These are phyloP conservation scores for Daedalea quercina DNA, from an alignment of 768 basidiomycete species.

Conservation along the genomic window DNA sequence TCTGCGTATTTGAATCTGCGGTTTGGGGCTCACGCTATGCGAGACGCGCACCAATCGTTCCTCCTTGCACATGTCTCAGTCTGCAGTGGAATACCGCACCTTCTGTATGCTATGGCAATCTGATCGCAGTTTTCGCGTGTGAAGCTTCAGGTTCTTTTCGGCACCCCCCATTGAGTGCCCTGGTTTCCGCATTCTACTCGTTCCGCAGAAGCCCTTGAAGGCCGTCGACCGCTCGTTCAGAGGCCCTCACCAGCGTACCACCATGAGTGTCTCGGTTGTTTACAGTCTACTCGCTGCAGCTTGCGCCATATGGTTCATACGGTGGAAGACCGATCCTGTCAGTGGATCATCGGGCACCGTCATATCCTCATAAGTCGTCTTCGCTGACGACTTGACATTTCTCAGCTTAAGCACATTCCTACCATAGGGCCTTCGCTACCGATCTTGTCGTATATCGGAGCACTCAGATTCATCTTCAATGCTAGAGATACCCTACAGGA, in stretches of 20 bases:
- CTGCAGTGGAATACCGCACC: too few species aligned
- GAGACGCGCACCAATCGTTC: too few species aligned
- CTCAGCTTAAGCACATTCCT: conserved; percentile 16
- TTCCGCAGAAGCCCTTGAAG: too few species aligned
- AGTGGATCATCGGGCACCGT: not conserved
- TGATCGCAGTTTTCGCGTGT: too few species aligned
- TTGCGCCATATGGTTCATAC: not conserved
- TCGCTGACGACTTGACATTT: not conserved
- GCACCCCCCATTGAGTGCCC: too few species aligned
- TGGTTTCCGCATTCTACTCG: too few species aligned
- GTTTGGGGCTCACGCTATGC: too few species aligned
- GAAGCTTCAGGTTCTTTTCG: too few species aligned
- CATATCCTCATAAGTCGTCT: not conserved
- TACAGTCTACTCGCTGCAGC: not conserved
- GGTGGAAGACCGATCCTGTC: not conserved
- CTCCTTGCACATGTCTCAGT: too few species aligned
- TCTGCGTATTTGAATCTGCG: too few species aligned
- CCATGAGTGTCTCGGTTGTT: not conserved
- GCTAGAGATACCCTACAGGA: conserved; percentile 5
- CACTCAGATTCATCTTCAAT: conserved; percentile 6
- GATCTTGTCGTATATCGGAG: conserved; percentile 14
- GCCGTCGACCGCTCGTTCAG: too few species aligned
- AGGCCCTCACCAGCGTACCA: not conserved
- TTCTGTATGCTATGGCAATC: too few species aligned
- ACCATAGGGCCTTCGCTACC: conserved; percentile 17